Percentiles rank a stretch among this genome's conserved stretches.
These are phyloP conservation scores for Coniochaeta hoffmannii DNA, from an alignment of 2,329 filamentous ascomycete species.

Conservation along the genomic window DNA sequence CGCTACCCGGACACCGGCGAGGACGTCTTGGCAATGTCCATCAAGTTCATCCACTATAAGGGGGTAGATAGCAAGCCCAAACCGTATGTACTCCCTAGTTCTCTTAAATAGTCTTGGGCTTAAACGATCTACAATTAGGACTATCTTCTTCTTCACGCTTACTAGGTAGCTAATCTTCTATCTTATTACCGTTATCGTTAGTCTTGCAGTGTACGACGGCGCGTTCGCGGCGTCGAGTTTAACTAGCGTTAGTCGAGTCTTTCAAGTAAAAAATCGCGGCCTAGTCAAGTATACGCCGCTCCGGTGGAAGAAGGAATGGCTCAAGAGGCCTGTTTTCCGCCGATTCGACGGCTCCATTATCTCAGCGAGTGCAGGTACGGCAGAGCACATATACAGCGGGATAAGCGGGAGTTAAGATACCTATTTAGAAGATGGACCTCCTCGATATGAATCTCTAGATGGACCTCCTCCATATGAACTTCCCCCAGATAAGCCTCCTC, in stretches of 20 bases:
- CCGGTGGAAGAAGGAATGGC: constrained; percentile 17
- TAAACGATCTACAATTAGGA: not conserved
- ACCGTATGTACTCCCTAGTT: not conserved
- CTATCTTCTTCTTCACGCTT: not conserved
- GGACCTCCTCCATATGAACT: no score
- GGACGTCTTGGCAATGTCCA: constrained; percentile 16
- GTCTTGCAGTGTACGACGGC: not conserved
- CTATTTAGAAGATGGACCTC: not conserved
- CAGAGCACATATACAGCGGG: no score
- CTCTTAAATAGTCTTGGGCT: not conserved
- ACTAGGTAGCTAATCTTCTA: not conserved
- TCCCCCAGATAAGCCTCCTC: no score
- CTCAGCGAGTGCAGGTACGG: not conserved
- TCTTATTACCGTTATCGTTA: not conserved
- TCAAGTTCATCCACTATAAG: constrained; percentile 24
- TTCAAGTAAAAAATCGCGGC: not conserved
- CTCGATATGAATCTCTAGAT: no score
- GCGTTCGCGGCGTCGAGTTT: not conserved
- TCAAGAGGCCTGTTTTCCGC: constrained; percentile 20
- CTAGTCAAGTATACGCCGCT: constrained; percentile 11
- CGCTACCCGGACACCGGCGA: constrained; percentile 14
- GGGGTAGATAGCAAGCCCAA: constrained; percentile 7
- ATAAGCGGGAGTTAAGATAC: no score
- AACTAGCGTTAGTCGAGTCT: not conserved
- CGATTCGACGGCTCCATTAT: constrained; percentile 1